Evolutionary conservation across 2,329 filamentous ascomycete genomes (phyloP).

Genomic region (Ophiognomonia clavigignenti-juglandacearum): DNA sequence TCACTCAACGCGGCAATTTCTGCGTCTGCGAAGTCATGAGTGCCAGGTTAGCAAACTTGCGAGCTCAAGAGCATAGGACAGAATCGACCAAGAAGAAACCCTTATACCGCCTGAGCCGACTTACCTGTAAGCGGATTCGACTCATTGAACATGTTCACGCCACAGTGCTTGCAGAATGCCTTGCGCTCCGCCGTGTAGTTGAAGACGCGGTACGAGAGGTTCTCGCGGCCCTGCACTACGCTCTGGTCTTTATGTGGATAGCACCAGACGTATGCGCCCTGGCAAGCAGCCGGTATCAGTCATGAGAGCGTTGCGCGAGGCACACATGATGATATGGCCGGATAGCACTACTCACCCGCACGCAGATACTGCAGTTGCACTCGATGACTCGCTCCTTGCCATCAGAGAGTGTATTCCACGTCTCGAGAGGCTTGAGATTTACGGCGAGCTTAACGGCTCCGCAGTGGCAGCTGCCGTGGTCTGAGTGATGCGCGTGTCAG

Average conservation of each 20-base stretch:
- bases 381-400: conserved; percentile 27
- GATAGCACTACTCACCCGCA: conserved; percentile 34
- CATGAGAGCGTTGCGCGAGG: too few relatives aligned
- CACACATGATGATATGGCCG: too few relatives aligned
- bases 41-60: neutral
- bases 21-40: conserved; percentile 21
- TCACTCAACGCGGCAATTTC: conserved; percentile 29
- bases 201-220: conserved; percentile 36
- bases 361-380: conserved; percentile 50
- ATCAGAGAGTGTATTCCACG: conserved; percentile 23
- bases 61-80: neutral
- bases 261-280: conserved; percentile 41
- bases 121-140: conserved; percentile 23
- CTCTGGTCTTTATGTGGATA: conserved; percentile 36
- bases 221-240: conserved; percentile 34
- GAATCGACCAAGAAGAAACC: neutral
- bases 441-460: conserved; percentile 41
- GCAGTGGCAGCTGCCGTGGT: conserved; percentile 50
- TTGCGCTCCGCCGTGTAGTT: conserved; percentile 28
- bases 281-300: neutral
- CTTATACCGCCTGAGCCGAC: neutral
- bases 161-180: conserved; percentile 45
- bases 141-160: conserved; percentile 35
- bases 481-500: neutral
- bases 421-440: conserved; percentile 33